These are phyloP conservation scores for Colletotrichum paranaense DNA, from an alignment of 2,329 filamentous ascomycete species.

Conservation along the genomic window DNA sequence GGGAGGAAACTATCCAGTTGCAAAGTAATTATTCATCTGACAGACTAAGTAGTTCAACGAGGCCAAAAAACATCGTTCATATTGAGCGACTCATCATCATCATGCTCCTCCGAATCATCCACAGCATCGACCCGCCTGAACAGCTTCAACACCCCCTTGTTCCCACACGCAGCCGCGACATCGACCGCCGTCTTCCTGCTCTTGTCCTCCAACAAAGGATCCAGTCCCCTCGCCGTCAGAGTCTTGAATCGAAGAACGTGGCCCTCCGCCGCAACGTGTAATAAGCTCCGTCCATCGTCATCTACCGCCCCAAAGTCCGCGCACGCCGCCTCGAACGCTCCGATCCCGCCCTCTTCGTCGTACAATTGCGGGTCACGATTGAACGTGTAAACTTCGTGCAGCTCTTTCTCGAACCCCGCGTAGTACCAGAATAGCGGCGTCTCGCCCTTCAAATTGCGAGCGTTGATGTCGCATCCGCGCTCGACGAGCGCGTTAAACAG, in stretches of 20 bases:
- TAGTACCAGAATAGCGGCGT: slow-evolving; percentile 40
- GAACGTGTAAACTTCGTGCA: too few relatives aligned
- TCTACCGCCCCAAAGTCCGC: slow-evolving; percentile 43
- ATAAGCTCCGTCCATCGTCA: slow-evolving; percentile 39
- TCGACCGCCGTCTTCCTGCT: slow-evolving; percentile 45
- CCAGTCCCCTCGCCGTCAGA: slow-evolving; percentile 42
- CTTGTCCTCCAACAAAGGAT: slow-evolving; percentile 44
- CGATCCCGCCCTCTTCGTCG: slow-evolving; percentile 3
- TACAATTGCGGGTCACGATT: background rate
- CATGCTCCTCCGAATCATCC: background rate
- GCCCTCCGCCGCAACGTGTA: slow-evolving; percentile 44
- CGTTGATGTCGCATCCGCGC: slow-evolving; percentile 40
- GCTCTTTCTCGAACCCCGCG: background rate
- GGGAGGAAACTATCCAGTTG: fast-evolving
- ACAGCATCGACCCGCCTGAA: slow-evolving; percentile 38
- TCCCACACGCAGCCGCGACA: slow-evolving; percentile 46
- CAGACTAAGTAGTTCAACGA: too few relatives aligned
- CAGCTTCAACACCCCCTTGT: slow-evolving; percentile 41
- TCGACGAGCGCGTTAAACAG: slow-evolving; percentile 36
- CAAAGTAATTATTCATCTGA: too few relatives aligned
- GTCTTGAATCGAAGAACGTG: slow-evolving; percentile 38
- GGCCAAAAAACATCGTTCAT: background rate
- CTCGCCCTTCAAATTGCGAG: slow-evolving; percentile 39
- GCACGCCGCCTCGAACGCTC: slow-evolving; percentile 36
- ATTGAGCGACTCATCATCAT: background rate